A percentile compares a stretch with the other conserved stretches of the same genome.
Evolutionary conservation across 148 eudicot species (phyloP).

Genomic region (Chenopodium album): DNA sequence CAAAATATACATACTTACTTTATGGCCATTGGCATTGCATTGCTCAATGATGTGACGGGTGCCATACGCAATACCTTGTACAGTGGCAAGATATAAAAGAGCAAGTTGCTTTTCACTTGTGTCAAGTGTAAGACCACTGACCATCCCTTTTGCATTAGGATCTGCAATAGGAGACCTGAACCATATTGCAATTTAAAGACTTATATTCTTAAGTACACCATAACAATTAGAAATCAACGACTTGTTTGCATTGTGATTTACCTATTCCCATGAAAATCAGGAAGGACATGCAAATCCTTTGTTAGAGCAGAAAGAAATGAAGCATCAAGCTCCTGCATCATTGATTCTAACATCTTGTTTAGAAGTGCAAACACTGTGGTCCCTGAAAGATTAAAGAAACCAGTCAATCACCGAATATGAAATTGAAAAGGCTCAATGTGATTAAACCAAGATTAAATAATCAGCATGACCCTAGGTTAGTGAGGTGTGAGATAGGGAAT

Average conservation of each 20-base stretch:
- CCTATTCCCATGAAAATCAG: conserved; percentile 99
- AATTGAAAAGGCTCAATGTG: not conserved
- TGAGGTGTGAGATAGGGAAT: not conserved
- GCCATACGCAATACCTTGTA: conserved; percentile 96
- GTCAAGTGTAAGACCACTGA: conserved; percentile 89
- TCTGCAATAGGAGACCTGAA: conserved; percentile 95
- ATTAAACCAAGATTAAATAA: conserved; percentile 4
- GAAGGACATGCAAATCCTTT: conserved; percentile 80
- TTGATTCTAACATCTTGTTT: conserved; percentile 69
- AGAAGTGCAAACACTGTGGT: conserved; percentile 67
- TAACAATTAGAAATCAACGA: not conserved
- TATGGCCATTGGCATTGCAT: conserved; percentile 93
- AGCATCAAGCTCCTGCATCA: conserved; percentile 51
- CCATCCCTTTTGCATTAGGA: conserved; percentile 81
- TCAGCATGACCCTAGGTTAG: not conserved
- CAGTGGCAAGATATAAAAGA: conserved; percentile 82
- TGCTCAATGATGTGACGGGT: conserved; percentile 97
- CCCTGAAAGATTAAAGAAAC: conserved; percentile 41
- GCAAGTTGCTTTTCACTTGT: conserved; percentile 88
- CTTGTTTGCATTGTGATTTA: conserved; percentile 22
- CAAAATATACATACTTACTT: conserved; percentile 43
- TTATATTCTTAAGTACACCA: not conserved
- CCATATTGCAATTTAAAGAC: conserved; percentile 17
- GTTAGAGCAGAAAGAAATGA: conserved; percentile 85
- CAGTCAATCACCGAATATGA: not conserved